Percentiles rank a stretch among this genome's conserved stretches.
Evolutionary conservation across 108 stramenopile genomes (phyloP).

Genomic region (Bacterosira constricta): DNA sequence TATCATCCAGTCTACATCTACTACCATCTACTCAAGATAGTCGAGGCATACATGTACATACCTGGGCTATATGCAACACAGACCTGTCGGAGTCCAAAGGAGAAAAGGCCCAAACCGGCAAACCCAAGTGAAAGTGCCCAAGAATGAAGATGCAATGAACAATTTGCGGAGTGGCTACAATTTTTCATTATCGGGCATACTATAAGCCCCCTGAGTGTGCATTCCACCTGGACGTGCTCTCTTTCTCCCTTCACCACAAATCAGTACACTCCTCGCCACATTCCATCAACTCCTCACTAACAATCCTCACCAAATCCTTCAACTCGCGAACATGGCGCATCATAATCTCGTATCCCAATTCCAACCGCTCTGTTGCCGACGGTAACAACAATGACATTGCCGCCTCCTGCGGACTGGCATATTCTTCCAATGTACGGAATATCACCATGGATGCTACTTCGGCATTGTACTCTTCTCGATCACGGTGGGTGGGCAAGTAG

Average conservation of each 20-base stretch:
- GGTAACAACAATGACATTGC: constrained; percentile 46
- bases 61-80: too few species aligned
- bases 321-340: constrained; percentile 48
- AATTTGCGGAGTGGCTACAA: too few species aligned
- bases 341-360: constrained; percentile 56
- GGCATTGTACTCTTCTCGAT: constrained; percentile 64
- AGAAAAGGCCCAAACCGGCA: too few species aligned
- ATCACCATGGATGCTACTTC: constrained; percentile 62
- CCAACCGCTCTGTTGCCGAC: constrained; percentile 58
- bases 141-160: too few species aligned
- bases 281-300: constrained; percentile 55
- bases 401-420: constrained; percentile 39
- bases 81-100: too few species aligned
- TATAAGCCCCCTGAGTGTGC: too few species aligned
- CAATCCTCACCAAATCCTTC: constrained; percentile 39
- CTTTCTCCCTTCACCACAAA: constrained; percentile 59
- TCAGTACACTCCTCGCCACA: constrained; percentile 78
- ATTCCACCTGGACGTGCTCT: too few species aligned
- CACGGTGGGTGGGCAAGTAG: constrained; percentile 48
- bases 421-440: constrained; percentile 45
- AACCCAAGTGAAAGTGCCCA: too few species aligned
- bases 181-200: too few species aligned
- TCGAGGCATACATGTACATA: too few species aligned
- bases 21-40: too few species aligned
- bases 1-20: too few species aligned